A percentile compares a stretch with the other conserved stretches of the same genome.
These are phyloP conservation scores for Polytrichum commune DNA, from an alignment of 225 moss, liverwort and hornwort genomes.

Conservation along the genomic window DNA sequence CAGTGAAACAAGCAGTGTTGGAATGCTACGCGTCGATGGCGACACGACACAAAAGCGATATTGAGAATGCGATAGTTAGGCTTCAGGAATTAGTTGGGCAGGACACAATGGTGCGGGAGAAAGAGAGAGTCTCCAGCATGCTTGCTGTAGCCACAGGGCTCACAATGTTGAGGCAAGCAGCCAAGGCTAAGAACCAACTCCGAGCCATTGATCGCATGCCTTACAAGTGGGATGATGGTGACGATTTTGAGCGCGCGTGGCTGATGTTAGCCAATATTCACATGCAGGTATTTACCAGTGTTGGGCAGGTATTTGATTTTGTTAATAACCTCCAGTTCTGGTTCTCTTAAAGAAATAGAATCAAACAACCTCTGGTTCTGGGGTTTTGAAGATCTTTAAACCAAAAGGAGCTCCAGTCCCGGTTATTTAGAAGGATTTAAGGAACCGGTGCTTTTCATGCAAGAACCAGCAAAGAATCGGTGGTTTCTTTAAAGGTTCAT, in stretches of 20 bases:
- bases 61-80: constrained; percentile 62
- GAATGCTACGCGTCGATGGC: constrained; percentile 90
- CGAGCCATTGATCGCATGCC: constrained; percentile 67
- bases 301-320: neutral
- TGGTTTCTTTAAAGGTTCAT: too few species aligned
- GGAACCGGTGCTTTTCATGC: too few species aligned
- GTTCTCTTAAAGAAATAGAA: too few species aligned
- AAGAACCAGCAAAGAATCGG: too few species aligned
- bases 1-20: constrained; percentile 63
- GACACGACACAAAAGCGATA: constrained; percentile 61
- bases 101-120: constrained; percentile 36
- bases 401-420: too few species aligned
- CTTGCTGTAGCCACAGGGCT: constrained; percentile 70
- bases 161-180: constrained; percentile 56
- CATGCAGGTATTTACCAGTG: constrained; percentile 32
- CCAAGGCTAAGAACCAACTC: constrained; percentile 76
- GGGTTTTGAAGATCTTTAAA: too few species aligned
- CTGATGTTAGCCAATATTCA: constrained; percentile 80
- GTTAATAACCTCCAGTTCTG: too few species aligned
- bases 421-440: too few species aligned
- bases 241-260: constrained; percentile 90
- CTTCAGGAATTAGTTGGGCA: constrained; percentile 49
- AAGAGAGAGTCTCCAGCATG: constrained; percentile 51
- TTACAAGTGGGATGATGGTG: constrained; percentile 85
- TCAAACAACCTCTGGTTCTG: too few species aligned